Evolutionary conservation across 225 moss, liverwort and hornwort species (phyloP), one percentile per base, ranked within the genome.

Genomic region (Polytrichum commune): DNA sequence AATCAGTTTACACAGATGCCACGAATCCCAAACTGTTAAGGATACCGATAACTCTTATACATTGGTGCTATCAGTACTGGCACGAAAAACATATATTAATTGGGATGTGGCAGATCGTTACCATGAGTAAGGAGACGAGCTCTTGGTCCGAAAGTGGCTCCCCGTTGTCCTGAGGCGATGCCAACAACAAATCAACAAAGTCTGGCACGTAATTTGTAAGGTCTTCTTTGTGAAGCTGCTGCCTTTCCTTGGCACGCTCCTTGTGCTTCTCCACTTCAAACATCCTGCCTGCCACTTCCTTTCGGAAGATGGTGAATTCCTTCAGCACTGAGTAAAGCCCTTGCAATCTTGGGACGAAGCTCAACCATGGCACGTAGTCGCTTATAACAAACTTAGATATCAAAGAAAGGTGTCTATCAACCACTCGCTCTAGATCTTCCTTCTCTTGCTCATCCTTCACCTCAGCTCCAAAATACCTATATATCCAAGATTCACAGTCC

Each of bases 111-210:
- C 35, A 35, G 35, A 54, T 68, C 9, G 69, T 71, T 77, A 79
- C 84, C 65, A 81, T 18, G 24, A 91, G 63, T 25, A 65, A 73
- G 27, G 81, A 72, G 19, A 81, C 80, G 0, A 74, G 27, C 3
- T 68, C 63, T 19, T 80, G 79, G 28, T 72, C 83, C 7, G 76
- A 62, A 55, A 83, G 28, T 5, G 72, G 72, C 72, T 72, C 68
- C n/a, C 84, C 81, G n/a, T 35, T 73, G 55, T 87, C 75, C 9
- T 74, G 62, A 20, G 76, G 80, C 61, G 84, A 85, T 53, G 82
- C 81, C 23, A 82, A 69, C 13, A 93, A 46, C 62, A 82, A 73
- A 23, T 89, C 89, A 7, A 93, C 87, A 65, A 93, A 91, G 35
- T 85, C 91, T 27, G 74, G 74, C 61, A 83, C 63, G 53, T 77